Percentiles rank a stretch among this genome's conserved stretches.
Evolutionary conservation across 257 asterid species (phyloP).

Genomic region (Fraxinus pennsylvanica): DNA sequence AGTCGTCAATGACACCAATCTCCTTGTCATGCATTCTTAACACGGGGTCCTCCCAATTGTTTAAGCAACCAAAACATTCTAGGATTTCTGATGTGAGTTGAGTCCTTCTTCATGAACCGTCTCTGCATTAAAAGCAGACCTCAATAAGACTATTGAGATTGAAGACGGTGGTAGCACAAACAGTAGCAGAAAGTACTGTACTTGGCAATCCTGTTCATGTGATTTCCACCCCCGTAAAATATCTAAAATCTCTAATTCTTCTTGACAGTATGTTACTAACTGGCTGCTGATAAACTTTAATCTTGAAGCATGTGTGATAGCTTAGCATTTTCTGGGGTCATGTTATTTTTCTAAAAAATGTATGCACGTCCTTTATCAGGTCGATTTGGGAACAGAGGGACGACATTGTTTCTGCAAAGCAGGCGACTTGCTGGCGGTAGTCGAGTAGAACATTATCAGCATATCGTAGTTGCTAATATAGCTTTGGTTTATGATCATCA

Average conservation of each 20-base stretch:
- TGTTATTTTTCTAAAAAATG: background rate
- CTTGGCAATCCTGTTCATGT: too few relatives aligned
- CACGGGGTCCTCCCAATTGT: background rate
- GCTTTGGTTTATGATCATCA: background rate
- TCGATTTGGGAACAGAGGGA: conserved; percentile 77
- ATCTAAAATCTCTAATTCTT: too few relatives aligned
- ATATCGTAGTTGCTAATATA: background rate
- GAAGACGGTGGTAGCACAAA: background rate
- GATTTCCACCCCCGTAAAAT: background rate
- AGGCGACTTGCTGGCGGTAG: conserved; percentile 54
- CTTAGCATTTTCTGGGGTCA: background rate
- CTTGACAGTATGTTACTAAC: too few relatives aligned
- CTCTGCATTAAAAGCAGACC: too few relatives aligned
- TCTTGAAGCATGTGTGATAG: background rate
- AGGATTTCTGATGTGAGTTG: background rate
- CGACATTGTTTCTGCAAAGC: conserved; percentile 68
- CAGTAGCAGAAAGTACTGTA: background rate
- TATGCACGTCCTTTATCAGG: conserved; percentile 38
- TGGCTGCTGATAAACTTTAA: background rate
- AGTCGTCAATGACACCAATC: background rate
- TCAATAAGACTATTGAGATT: background rate
- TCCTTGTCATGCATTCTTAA: background rate
- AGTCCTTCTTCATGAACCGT: too few relatives aligned
- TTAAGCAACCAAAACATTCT: background rate
- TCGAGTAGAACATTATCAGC: conserved; percentile 33